A percentile compares a stretch with the other conserved stretches of the same genome.
phyloP scores from a whole-genome alignment of 306 rosid genomes.

The Gleditsia sinensis region DNA sequence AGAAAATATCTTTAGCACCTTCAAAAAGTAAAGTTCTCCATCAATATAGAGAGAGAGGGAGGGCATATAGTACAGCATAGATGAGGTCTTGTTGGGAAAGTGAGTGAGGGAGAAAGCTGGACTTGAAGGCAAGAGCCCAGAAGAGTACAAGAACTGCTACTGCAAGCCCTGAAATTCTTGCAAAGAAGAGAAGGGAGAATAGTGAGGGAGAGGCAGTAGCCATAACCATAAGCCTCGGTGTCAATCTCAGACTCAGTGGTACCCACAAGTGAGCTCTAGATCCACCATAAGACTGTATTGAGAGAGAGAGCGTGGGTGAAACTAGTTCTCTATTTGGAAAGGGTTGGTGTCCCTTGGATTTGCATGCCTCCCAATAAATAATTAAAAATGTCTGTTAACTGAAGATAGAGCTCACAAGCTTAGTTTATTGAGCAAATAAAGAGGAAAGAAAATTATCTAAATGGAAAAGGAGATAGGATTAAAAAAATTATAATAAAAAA shows the following conservation, averaged over 20 bases:
- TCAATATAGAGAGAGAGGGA: not conserved
- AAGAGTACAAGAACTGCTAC: constrained; percentile 59
- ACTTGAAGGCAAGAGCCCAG: constrained; percentile 68
- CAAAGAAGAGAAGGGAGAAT: constrained; percentile 51
- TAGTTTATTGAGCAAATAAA: too few relatives aligned
- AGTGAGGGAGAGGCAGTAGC: constrained; percentile 42
- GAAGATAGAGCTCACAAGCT: too few relatives aligned
- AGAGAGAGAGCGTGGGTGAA: not conserved
- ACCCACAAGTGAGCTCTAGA: constrained; percentile 47
- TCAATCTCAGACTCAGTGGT: not conserved
- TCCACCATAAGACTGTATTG: constrained; percentile 3
- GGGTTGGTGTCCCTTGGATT: too few relatives aligned
- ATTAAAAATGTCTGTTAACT: too few relatives aligned
- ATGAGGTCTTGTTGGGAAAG: constrained; percentile 52
- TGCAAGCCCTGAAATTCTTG: constrained; percentile 58
- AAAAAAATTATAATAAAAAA: too few relatives aligned
- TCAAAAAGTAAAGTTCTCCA: not conserved
- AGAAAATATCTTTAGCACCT: not conserved
- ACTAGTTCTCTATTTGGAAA: not conserved
- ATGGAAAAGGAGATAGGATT: too few relatives aligned
- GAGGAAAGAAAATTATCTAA: too few relatives aligned
- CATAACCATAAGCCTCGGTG: constrained; percentile 50
- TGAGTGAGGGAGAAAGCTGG: constrained; percentile 65
- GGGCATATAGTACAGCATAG: constrained; percentile 50
- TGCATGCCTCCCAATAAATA: too few relatives aligned